Base-by-base conservation (phyloP, 2,329 filamentous ascomycete genomes). In the Anthostomella pinea region DNA sequence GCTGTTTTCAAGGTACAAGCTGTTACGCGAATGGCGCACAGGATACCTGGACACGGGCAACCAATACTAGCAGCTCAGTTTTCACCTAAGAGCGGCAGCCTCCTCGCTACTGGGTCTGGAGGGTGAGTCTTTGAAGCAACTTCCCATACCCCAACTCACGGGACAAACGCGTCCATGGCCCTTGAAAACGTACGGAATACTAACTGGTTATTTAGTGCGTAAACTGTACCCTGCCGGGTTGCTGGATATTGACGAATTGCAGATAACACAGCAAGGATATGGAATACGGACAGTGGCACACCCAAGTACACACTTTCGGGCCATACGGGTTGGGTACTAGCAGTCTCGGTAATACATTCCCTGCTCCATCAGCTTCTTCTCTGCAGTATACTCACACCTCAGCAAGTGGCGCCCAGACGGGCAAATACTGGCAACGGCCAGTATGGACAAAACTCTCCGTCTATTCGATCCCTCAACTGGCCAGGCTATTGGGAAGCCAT, bases 271-370 rank as follows among this genome's bases (percentile, higher is more conserved):
- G 25, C 15, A 0, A 73, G 91, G 38, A 83, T 97, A 67, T 96
- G 88, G 88, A 90, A 98, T 56, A 90, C 88, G 31, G 87, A 96
- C 54, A 96, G 89, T 0, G 90, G 90, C 30, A 96, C 89, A 8
- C 89, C 90, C 0, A 77, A 87, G 43, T 79, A 86, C 62, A 97
- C 89, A 0, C 67, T 97, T 31, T 85, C 87, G 52, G 89, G 89
- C 1, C 93, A 97, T 62, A 83, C 83, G 2, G 85, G 85, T 43
- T 96, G 90, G 90, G 89, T 97, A 3, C 65, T 97, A 38, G 87
- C 82, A 2, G 87, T 95, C 3, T 79, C 81, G n/a, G n/a, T n/a
- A n/a, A n/a, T n/a, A n/a, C n/a, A n/a, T n/a, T n/a, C n/a, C n/a
- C n/a, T n/a, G n/a, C n/a, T n/a, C n/a, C n/a, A n/a, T n/a, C n/a